phyloP scores from a whole-genome alignment of 257 asterid genomes.

The Nicotiana tabacum region DNA sequence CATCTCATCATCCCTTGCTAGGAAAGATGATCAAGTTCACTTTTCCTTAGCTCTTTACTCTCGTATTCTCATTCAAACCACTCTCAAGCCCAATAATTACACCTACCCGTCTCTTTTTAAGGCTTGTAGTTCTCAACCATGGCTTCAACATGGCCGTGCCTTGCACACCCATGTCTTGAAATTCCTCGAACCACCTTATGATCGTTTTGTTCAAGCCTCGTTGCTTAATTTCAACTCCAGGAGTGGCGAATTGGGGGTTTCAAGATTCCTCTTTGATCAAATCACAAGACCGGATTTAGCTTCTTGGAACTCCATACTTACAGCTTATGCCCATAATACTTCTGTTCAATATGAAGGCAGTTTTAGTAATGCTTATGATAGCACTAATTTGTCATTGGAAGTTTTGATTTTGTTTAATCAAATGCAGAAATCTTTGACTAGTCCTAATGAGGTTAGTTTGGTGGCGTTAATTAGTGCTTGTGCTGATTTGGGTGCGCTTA shows the following conservation, averaged over 20 bases:
- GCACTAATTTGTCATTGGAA: slow-evolving; percentile 16
- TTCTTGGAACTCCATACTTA: slow-evolving; percentile 49
- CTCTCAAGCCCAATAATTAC: slow-evolving; percentile 48
- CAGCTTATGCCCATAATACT: slow-evolving; percentile 32
- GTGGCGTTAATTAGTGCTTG: slow-evolving; percentile 41
- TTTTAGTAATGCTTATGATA: neutral
- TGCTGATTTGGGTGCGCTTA: slow-evolving; percentile 38
- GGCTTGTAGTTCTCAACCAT: slow-evolving; percentile 43
- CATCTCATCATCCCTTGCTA: slow-evolving; percentile 38
- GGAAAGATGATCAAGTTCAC: slow-evolving; percentile 26
- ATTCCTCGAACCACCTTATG: slow-evolving; percentile 43
- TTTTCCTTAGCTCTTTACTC: slow-evolving; percentile 43
- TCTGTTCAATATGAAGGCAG: neutral
- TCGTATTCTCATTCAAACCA: slow-evolving; percentile 22
- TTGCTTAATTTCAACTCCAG: slow-evolving; percentile 64
- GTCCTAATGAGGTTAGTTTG: slow-evolving; percentile 22
- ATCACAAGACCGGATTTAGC: slow-evolving; percentile 40
- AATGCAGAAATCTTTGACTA: slow-evolving; percentile 33
- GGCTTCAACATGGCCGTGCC: slow-evolving; percentile 49
- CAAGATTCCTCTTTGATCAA: slow-evolving; percentile 29
- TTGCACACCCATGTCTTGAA: slow-evolving; percentile 65
- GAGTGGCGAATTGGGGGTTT: slow-evolving; percentile 48
- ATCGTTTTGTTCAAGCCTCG: slow-evolving; percentile 61
- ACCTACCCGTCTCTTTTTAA: slow-evolving; percentile 77
- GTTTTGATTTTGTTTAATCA: slow-evolving; percentile 39